These are phyloP conservation scores for Stephania cephalantha DNA, from an alignment of 164 flowering plant genomes.

Conservation along the genomic window DNA sequence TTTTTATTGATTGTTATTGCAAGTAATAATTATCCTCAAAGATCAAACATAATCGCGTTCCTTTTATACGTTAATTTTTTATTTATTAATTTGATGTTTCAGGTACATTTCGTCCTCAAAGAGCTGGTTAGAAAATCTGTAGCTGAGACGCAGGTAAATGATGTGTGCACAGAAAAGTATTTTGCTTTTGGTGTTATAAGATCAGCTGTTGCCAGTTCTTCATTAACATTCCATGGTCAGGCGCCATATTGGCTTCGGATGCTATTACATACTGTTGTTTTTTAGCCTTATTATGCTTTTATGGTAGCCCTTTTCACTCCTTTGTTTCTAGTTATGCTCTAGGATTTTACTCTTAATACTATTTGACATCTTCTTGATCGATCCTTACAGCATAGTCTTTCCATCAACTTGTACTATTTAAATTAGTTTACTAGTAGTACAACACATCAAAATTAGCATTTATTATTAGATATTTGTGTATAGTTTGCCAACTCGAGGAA, in stretches of 20 bases:
- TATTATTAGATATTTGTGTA: neutral
- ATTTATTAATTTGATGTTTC: conserved; percentile 7
- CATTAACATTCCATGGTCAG: neutral
- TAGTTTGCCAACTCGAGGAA: neutral
- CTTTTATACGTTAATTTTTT: neutral
- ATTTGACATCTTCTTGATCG: neutral
- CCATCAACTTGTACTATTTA: neutral
- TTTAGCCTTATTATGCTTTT: neutral
- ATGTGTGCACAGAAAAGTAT: conserved; percentile 1
- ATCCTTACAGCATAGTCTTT: neutral
- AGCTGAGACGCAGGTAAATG: conserved; percentile 73
- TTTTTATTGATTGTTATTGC: neutral
- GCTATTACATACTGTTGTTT: neutral
- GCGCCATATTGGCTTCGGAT: neutral
- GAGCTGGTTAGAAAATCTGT: conserved; percentile 96
- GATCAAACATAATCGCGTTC: neutral
- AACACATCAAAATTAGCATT: neutral
- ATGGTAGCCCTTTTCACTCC: neutral
- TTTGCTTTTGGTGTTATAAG: neutral
- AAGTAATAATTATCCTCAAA: neutral
- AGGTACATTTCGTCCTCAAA: conserved; percentile 91
- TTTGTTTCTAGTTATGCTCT: neutral
- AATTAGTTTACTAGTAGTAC: neutral
- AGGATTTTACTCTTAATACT: neutral
- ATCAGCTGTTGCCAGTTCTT: neutral